Percentiles rank a stretch among this genome's conserved stretches.
Evolutionary conservation across 352 stramenopile genomes (phyloP).

Genomic region (Pythium sp.): DNA sequence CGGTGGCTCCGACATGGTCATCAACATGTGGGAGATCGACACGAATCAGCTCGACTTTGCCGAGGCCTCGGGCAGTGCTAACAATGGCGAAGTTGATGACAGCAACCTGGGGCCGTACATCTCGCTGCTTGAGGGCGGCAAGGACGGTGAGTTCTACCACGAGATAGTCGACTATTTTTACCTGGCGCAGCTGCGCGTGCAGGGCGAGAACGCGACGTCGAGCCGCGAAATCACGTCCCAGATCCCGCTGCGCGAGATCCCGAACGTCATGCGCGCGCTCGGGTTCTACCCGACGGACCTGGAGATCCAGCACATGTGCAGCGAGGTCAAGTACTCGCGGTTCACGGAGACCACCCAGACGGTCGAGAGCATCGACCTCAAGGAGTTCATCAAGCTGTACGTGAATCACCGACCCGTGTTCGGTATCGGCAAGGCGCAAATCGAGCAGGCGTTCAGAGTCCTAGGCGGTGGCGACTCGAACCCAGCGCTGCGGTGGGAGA

Average conservation of each 20-base stretch:
- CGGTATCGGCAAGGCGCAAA: constrained; percentile 75
- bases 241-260: constrained; percentile 88
- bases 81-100: not conserved
- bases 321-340: constrained; percentile 79
- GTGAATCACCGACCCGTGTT: constrained; percentile 92
- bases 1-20: constrained; percentile 84
- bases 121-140: constrained; percentile 83
- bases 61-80: constrained; percentile 35
- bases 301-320: constrained; percentile 89
- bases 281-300: constrained; percentile 92
- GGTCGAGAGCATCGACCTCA: constrained; percentile 58
- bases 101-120: constrained; percentile 68
- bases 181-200: constrained; percentile 88
- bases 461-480: constrained; percentile 20
- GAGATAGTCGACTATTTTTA: constrained; percentile 96
- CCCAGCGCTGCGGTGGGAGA: constrained; percentile 48
- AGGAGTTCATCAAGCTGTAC: constrained; percentile 90
- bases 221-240: constrained; percentile 58
- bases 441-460: constrained; percentile 69
- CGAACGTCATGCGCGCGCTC: constrained; percentile 90
- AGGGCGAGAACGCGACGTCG: constrained; percentile 86
- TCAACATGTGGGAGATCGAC: constrained; percentile 92
- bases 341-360: constrained; percentile 75
- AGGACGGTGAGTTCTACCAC: constrained; percentile 79
- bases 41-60: constrained; percentile 68